These are phyloP conservation scores for Eucalyptus lansdowneana DNA, from an alignment of 345 rosid species.

Conservation along the genomic window DNA sequence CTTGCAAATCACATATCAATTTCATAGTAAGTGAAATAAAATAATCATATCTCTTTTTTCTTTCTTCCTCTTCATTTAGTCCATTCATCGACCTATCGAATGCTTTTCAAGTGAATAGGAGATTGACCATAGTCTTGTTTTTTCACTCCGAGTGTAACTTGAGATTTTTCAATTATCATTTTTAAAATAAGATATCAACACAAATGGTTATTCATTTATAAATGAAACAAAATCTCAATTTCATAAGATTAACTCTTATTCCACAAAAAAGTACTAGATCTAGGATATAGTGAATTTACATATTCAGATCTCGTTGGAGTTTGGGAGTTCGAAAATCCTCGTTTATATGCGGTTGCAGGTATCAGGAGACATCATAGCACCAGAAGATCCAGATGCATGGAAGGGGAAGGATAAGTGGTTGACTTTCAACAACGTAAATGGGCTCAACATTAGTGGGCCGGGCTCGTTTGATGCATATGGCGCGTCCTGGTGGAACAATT, in stretches of 20 bases:
- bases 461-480: background rate
- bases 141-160: rapidly evolving
- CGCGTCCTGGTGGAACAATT: background rate
- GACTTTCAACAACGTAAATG: background rate
- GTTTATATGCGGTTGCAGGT: background rate
- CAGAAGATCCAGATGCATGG: background rate
- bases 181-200: background rate
- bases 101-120: background rate
- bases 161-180: background rate
- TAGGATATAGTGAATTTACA: background rate
- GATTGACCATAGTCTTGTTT: background rate
- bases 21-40: background rate
- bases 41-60: background rate
- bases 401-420: background rate
- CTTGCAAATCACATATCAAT: background rate
- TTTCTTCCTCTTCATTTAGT: background rate
- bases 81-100: background rate
- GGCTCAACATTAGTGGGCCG: background rate
- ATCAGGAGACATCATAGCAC: background rate
- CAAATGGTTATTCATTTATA: background rate
- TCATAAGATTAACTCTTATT: rapidly evolving
- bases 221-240: background rate
- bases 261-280: background rate
- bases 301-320: background rate
- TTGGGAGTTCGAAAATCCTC: background rate